Evolutionary conservation across 192 early-diverging fungal species (phyloP).

Genomic region (Coemansia pectinata): DNA sequence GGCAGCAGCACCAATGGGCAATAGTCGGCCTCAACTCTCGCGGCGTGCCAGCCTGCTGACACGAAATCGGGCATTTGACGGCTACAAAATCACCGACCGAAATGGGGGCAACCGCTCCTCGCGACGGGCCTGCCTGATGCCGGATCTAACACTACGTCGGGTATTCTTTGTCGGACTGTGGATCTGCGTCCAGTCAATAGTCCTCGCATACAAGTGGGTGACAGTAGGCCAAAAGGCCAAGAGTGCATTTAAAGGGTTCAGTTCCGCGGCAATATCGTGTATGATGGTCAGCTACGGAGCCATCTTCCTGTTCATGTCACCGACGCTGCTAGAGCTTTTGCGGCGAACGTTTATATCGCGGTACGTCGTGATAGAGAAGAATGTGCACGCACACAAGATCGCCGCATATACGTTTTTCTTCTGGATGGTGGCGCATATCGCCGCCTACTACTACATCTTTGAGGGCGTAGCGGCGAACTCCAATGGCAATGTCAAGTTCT

Average conservation of each 20-base stretch:
- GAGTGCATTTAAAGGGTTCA: constrained; percentile 45
- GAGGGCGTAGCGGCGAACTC: constrained; percentile 28
- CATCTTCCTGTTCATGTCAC: constrained; percentile 75
- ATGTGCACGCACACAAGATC: constrained; percentile 79
- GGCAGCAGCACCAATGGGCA: neutral
- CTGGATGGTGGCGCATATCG: constrained; percentile 67
- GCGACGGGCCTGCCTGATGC: constrained; percentile 15
- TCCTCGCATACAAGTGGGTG: constrained; percentile 62
- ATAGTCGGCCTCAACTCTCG: neutral
- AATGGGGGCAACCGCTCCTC: neutral
- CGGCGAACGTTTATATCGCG: constrained; percentile 72
- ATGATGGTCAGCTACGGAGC: constrained; percentile 58
- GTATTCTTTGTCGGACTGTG: constrained; percentile 59
- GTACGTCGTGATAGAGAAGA: constrained; percentile 79
- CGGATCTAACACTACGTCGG: constrained; percentile 50
- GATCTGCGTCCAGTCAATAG: constrained; percentile 58
- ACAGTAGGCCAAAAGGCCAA: constrained; percentile 47
- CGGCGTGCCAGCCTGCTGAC: constrained; percentile 47
- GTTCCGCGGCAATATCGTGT: constrained; percentile 42
- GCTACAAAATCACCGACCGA: constrained; percentile 36
- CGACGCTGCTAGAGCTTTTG: constrained; percentile 72
- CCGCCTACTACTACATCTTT: constrained; percentile 77
- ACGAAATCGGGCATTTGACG: constrained; percentile 53
- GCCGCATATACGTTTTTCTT: constrained; percentile 75
- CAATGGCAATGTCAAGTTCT: constrained; percentile 43